Evolutionary conservation across 768 basidiomycete genomes (phyloP).

Genomic region (Rhodotorula paludigena): DNA sequence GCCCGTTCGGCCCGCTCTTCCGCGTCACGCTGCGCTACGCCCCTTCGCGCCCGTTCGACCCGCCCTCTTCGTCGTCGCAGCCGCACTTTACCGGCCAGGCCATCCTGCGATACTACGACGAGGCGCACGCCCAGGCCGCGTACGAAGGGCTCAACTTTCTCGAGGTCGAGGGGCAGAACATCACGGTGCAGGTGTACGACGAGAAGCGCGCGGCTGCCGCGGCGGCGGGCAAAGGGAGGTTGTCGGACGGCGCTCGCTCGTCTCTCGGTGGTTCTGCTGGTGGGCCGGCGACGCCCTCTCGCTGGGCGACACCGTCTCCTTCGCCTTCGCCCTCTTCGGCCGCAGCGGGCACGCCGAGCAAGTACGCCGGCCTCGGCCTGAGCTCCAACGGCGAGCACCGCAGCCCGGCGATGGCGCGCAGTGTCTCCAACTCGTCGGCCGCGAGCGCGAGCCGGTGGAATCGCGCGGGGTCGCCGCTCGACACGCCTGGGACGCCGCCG

Average conservation of each 20-base stretch:
- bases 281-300: not conserved
- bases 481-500: too few species aligned
- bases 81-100: constrained; percentile 28
- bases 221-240: not conserved
- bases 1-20: constrained; percentile 69
- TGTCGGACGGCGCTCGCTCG: not conserved
- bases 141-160: constrained; percentile 28
- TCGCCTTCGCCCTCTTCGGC: too few species aligned
- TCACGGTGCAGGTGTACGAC: constrained; percentile 26
- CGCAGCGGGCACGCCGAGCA: not conserved
- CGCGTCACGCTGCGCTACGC: constrained; percentile 20
- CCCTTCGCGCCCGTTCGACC: not conserved
- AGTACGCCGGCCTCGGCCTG: not conserved
- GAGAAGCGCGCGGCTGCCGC: constrained; percentile 2
- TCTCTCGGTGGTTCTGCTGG: not conserved
- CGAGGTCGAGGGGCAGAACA: constrained; percentile 27
- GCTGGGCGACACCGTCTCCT: not conserved
- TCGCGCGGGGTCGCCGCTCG: too few species aligned
- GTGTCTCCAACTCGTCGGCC: too few species aligned
- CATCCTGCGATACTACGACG: constrained; percentile 45
- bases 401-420: too few species aligned
- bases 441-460: too few species aligned
- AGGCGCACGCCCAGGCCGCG: constrained; percentile 15
- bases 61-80: not conserved
- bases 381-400: too few species aligned